Evolutionary conservation across 805 yeast genomes (phyloP).

Genomic region (Kodamaea lidongshanica): DNA sequence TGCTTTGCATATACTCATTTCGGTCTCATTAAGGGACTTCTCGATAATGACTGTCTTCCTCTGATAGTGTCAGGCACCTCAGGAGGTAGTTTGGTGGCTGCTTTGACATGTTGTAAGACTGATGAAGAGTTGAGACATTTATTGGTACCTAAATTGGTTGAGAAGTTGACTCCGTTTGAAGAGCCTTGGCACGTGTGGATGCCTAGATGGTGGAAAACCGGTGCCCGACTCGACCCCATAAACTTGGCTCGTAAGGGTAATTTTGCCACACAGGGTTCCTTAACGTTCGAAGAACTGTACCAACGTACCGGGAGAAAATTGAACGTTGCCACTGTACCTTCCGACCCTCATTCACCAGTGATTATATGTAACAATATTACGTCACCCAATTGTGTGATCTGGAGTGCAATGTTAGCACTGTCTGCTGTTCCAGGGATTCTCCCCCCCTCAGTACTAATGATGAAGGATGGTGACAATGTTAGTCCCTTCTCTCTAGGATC

Average conservation of each 20-base stretch:
- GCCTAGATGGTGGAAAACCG: conserved; percentile 63
- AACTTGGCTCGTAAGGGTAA: conserved; percentile 65
- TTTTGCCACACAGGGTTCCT: conserved; percentile 69
- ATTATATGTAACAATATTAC: conserved; percentile 72
- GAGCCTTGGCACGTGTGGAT: conserved; percentile 57
- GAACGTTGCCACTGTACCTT: conserved; percentile 73
- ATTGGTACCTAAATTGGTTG: conserved; percentile 55
- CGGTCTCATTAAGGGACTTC: conserved; percentile 65
- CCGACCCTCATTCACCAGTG: conserved; percentile 77
- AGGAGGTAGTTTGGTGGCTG: conserved; percentile 77
- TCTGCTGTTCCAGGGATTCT: conserved; percentile 80
- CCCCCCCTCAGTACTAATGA: conserved; percentile 75
- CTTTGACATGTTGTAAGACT: conserved; percentile 62
- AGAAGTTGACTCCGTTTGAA: conserved; percentile 62
- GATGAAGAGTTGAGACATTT: conserved; percentile 55
- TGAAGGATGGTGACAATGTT: conserved; percentile 43
- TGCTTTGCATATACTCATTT: conserved; percentile 72
- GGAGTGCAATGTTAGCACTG: conserved; percentile 72
- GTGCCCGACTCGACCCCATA: conserved; percentile 71
- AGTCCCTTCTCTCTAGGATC: conserved; percentile 68
- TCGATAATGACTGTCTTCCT: conserved; percentile 64
- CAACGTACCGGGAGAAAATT: conserved; percentile 63
- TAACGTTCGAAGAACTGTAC: conserved; percentile 66
- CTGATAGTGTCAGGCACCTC: conserved; percentile 69
- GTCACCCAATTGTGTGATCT: conserved; percentile 74